A percentile compares a stretch with the other conserved stretches of the same genome.
Conservation (phyloP, 495 filamentous ascomycete species). For the Aspergillus egyptiacus region DNA sequence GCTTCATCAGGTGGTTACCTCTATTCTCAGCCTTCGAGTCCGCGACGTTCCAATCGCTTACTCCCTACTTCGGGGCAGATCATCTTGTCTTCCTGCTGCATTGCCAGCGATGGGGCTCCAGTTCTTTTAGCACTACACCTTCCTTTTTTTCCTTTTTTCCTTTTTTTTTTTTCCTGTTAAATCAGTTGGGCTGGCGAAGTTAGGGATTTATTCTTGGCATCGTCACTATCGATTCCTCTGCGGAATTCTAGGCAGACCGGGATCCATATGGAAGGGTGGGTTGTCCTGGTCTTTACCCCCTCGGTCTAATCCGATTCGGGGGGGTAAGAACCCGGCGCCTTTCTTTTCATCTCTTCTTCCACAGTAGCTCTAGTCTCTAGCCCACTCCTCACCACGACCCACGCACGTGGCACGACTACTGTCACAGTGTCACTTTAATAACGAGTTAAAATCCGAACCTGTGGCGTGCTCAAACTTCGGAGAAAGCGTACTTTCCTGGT, state of each 20-base stretch:
- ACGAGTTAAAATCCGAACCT: constrained; percentile 1
- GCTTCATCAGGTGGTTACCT: constrained; percentile 10
- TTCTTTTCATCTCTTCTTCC: not conserved
- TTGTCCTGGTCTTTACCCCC: constrained; percentile 6
- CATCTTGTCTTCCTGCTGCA: constrained; percentile 8
- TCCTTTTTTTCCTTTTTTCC: constrained; percentile 15
- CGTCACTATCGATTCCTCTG: constrained; percentile 4
- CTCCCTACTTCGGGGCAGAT: not conserved
- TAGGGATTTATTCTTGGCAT: constrained; percentile 9
- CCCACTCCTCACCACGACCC: constrained; percentile 15
- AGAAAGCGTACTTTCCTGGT: constrained; percentile 12
- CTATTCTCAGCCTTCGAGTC: constrained; percentile 11
- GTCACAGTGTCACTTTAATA: constrained; percentile 19
- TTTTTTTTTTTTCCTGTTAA: too few species aligned
- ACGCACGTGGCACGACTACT: constrained; percentile 22
- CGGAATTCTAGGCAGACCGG: not conserved
- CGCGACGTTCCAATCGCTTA: constrained; percentile 5
- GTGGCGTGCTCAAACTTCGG: constrained; percentile 13
- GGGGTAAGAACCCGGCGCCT: too few species aligned
- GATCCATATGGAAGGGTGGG: constrained; percentile 1
- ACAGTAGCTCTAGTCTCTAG: constrained; percentile 8
- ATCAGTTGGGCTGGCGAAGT: constrained; percentile 12
- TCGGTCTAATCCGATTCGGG: constrained; percentile 9
- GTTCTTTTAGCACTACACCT: too few species aligned
- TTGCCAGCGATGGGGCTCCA: constrained; percentile 3